phyloP scores from a whole-genome alignment of 2,329 filamentous ascomycete species.

The Neurospora crassa region DNA sequence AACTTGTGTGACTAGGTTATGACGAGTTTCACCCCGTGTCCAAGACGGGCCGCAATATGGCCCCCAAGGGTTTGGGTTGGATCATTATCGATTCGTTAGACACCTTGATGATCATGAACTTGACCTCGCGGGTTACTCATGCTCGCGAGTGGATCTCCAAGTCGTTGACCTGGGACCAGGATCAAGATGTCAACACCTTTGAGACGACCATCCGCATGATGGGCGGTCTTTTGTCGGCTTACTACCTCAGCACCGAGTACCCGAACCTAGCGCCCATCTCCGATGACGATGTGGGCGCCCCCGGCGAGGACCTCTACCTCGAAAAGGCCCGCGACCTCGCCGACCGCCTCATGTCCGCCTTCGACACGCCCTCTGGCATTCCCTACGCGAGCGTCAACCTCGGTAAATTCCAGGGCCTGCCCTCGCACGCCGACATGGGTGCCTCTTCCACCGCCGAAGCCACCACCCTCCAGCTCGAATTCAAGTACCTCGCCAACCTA shows the following conservation, averaged over 20 bases:
- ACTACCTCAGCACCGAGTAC: constrained; percentile 82
- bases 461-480: constrained; percentile 84
- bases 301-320: constrained; percentile 84
- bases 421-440: constrained; percentile 74
- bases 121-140: constrained; percentile 74
- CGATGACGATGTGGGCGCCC: constrained; percentile 60
- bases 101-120: constrained; percentile 97
- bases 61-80: constrained; percentile 84
- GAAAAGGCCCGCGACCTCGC: constrained; percentile 93
- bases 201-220: constrained; percentile 98
- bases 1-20: constrained; percentile 42
- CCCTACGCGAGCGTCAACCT: constrained; percentile 89
- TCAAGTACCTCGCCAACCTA: constrained; percentile 92
- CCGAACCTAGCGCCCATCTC: constrained; percentile 67
- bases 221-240: constrained; percentile 81
- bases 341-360: constrained; percentile 77
- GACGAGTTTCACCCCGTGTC: constrained; percentile 82
- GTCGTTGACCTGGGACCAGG: constrained; percentile 74
- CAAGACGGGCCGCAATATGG: constrained; percentile 75
- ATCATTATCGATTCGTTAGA: constrained; percentile 95
- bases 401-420: constrained; percentile 63
- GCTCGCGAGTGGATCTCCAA: constrained; percentile 83
- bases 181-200: constrained; percentile 95
- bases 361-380: constrained; percentile 76
- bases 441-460: constrained; percentile 92